phyloP scores from a whole-genome alignment of 257 asterid genomes.

The Fraxinus cuspidata region DNA sequence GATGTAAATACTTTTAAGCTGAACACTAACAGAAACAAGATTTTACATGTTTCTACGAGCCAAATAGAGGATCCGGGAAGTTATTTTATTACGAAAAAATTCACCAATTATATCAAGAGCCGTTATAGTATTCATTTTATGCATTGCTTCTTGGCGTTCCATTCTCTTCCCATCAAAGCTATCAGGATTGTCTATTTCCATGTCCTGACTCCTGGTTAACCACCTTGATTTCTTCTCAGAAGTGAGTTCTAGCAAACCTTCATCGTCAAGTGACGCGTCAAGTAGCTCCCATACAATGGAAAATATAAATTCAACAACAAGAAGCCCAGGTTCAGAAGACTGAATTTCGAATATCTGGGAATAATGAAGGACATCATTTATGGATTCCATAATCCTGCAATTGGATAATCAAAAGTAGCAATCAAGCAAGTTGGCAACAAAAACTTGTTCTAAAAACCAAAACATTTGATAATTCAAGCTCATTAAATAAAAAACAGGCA shows the following conservation, averaged over 20 bases:
- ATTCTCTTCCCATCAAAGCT: constrained; percentile 57
- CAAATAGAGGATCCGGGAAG: constrained; percentile 77
- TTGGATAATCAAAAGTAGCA: constrained; percentile 29
- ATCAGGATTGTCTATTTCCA: constrained; percentile 71
- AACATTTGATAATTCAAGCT: constrained; percentile 12
- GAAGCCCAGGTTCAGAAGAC: constrained; percentile 76
- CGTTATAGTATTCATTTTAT: constrained; percentile 67
- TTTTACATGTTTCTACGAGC: constrained; percentile 86
- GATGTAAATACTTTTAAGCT: constrained; percentile 9
- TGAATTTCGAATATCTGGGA: constrained; percentile 60
- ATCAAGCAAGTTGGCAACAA: constrained; percentile 9
- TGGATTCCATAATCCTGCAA: constrained; percentile 94
- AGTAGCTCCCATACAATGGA: constrained; percentile 81
- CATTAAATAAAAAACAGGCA: neutral
- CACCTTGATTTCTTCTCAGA: constrained; percentile 80
- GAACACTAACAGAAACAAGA: constrained; percentile 30
- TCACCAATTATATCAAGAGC: constrained; percentile 88
- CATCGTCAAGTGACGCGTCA: constrained; percentile 95
- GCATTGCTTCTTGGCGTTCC: constrained; percentile 63
- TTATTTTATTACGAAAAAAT: constrained; percentile 60
- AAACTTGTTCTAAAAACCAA: constrained; percentile 11
- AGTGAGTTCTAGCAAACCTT: constrained; percentile 72
- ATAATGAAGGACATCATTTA: constrained; percentile 66
- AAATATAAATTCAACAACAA: constrained; percentile 67
- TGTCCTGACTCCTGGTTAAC: constrained; percentile 62